phyloP scores from a whole-genome alignment of 768 basidiomycete genomes.

The Suillus luteus region DNA sequence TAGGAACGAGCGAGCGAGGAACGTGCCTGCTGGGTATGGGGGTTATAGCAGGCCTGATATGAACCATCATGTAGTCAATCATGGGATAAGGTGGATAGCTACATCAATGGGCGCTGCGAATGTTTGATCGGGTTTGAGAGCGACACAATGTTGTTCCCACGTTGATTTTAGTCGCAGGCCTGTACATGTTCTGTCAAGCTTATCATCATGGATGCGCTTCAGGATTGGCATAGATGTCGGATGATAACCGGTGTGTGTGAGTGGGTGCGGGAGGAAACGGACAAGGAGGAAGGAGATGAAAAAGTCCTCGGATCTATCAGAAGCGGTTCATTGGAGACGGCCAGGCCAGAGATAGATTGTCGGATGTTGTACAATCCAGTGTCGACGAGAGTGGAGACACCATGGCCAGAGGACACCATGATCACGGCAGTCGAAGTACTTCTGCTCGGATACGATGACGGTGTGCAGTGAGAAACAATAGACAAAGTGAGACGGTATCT shows the following conservation, averaged over 20 bases:
- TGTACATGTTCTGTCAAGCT: not conserved
- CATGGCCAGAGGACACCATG: no score
- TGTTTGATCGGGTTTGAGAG: not conserved
- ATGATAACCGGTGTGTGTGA: not conserved
- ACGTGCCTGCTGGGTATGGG: not conserved
- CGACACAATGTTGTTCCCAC: conserved; percentile 5
- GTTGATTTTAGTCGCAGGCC: not conserved
- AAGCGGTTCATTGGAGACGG: not conserved
- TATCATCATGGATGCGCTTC: no score
- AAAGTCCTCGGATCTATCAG: not conserved
- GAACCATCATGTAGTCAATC: not conserved
- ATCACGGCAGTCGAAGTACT: no score
- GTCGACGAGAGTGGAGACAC: no score
- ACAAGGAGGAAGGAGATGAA: not conserved
- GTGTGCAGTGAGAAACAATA: no score
- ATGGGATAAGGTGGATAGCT: not conserved
- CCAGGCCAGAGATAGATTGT: not conserved
- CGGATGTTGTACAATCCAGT: not conserved
- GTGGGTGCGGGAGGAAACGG: not conserved
- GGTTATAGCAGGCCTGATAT: not conserved
- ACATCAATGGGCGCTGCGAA: not conserved
- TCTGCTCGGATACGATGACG: no score
- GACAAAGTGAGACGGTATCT: not conserved
- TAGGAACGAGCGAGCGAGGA: not conserved
- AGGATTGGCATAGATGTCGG: no score